Evolutionary conservation across 371 early-diverging fungal species (phyloP).

Genomic region (Capniomyces stellatus): DNA sequence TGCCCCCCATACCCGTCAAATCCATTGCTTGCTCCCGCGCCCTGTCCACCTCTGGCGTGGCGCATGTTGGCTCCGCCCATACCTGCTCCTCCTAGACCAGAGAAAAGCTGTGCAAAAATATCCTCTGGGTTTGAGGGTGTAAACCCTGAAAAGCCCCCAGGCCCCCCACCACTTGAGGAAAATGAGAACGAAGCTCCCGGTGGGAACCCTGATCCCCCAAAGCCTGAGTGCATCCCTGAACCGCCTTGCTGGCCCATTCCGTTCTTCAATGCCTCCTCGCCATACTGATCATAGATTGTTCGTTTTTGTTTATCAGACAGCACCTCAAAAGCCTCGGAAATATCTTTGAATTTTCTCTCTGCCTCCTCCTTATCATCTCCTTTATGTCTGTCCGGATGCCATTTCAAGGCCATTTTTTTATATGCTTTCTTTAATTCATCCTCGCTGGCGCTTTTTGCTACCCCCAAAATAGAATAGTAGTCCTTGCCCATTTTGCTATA

Average conservation of each 20-base stretch:
- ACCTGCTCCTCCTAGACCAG: constrained; percentile 37
- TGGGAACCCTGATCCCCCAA: constrained; percentile 8
- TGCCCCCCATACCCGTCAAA: constrained; percentile 6
- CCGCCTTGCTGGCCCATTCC: constrained; percentile 25
- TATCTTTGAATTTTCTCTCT: constrained; percentile 56
- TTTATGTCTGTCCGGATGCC: constrained; percentile 33
- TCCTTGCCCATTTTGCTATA: constrained; percentile 60
- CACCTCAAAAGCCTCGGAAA: constrained; percentile 84
- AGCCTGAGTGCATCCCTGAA: constrained; percentile 11
- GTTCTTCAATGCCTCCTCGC: constrained; percentile 66
- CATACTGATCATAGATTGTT: constrained; percentile 69
- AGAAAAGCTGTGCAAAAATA: constrained; percentile 78
- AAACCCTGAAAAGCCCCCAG: constrained; percentile 46
- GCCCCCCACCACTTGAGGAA: constrained; percentile 15
- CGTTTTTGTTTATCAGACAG: constrained; percentile 80
- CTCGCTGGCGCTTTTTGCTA: constrained; percentile 65
- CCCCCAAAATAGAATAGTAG: constrained; percentile 75
- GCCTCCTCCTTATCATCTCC: constrained; percentile 47
- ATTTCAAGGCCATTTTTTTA: constrained; percentile 65
- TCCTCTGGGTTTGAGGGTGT: constrained; percentile 78
- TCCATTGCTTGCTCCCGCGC: no score
- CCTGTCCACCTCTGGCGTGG: constrained; percentile 4
- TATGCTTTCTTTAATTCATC: constrained; percentile 81
- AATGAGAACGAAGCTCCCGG: not conserved
- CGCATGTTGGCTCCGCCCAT: constrained; percentile 20